Evolutionary conservation across 108 stramenopile genomes (phyloP), one percentile per base, ranked within the genome.

Genomic region (Skeletonema tropicum): DNA sequence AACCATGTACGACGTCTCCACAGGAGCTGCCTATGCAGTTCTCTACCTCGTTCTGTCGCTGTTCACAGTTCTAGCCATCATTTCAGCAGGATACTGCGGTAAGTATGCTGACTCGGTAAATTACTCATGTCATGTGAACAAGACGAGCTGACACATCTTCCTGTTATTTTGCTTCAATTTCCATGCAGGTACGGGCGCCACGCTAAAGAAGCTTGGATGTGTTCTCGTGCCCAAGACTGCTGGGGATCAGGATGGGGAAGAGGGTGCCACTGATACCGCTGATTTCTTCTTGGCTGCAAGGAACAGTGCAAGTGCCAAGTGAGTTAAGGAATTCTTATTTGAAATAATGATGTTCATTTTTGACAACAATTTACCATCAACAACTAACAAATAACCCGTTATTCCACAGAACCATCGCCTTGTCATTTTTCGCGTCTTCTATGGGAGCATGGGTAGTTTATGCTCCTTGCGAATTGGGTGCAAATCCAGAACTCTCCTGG

Each of bases 361-460:
- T 23, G 52, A 10, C 52, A 23, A 55, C 52, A 29, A 29, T 2
- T 19, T 19, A 17, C 19, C 48, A 21, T 29, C 19, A 49, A 12
- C 65, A 25, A 46, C 48, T 14, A 25, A 30, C 17, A 23, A 17
- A 26, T 33, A 23, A 29, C 33, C 23, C 52, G 6, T 23, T 4
- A 25, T 55, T 4, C n/a, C 61, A 13, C 31, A 77, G 76, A 62
- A 31, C 85, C 70, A 83, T 92, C 55, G 92, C 87, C 39, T 64
- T 92, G 49, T 73, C 69, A 63, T 92, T 84, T 81, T 92, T 92
- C 60, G 92, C 92, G 1, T 75, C 76, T 49, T 88, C 88, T 25
- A 92, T 92, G 92, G 86, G 89, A 25, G 89, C 89, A 38, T 92
- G 92, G 92, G 83, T 90, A 11, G 86, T 90, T 55, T 90, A 90